These are phyloP conservation scores for Dactylonectria estremocensis DNA, from an alignment of 2,329 filamentous ascomycete species.

Conservation along the genomic window DNA sequence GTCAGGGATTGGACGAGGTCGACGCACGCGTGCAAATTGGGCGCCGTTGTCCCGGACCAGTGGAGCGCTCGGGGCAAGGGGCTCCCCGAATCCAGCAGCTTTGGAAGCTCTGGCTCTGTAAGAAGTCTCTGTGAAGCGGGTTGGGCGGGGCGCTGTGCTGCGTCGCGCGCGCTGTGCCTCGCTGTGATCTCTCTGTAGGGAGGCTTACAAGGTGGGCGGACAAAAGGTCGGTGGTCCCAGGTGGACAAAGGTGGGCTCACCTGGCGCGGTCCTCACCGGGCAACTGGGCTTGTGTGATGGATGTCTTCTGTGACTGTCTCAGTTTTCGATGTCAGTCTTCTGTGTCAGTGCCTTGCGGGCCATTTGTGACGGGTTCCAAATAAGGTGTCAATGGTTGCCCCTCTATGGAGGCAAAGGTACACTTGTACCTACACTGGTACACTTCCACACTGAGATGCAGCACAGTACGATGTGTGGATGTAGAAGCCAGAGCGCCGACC, in stretches of 20 bases:
- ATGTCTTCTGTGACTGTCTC: slow-evolving; percentile 6
- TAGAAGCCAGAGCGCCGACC: slow-evolving; percentile 17
- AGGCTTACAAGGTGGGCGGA: slow-evolving; percentile 20
- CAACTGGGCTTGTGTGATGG: slow-evolving; percentile 33
- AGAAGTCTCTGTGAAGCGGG: slow-evolving; percentile 14
- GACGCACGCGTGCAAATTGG: slow-evolving; percentile 47
- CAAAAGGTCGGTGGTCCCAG: slow-evolving; percentile 25
- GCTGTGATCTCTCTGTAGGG: slow-evolving; percentile 23
- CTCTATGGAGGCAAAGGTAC: neutral
- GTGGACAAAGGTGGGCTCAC: slow-evolving; percentile 42
- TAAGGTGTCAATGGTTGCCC: slow-evolving; percentile 16
- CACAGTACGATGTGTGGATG: slow-evolving; percentile 15
- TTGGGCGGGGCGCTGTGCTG: slow-evolving; percentile 9
- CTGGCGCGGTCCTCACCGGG: slow-evolving; percentile 37
- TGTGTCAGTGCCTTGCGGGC: slow-evolving; percentile 14
- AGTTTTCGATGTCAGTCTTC: slow-evolving; percentile 12
- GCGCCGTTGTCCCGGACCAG: slow-evolving; percentile 46
- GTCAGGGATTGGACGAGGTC: slow-evolving; percentile 35
- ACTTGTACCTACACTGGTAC: neutral
- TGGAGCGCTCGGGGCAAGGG: slow-evolving; percentile 49
- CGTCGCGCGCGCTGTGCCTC: slow-evolving; percentile 12
- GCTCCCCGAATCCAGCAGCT: slow-evolving; percentile 27
- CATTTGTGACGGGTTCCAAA: slow-evolving; percentile 16
- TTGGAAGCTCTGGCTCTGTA: neutral
- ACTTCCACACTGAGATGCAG: slow-evolving; percentile 2